Percentiles rank a stretch among this genome's conserved stretches.
Evolutionary conservation across 192 early-diverging fungal species (phyloP).

Genomic region (Umbelopsis sp.): DNA sequence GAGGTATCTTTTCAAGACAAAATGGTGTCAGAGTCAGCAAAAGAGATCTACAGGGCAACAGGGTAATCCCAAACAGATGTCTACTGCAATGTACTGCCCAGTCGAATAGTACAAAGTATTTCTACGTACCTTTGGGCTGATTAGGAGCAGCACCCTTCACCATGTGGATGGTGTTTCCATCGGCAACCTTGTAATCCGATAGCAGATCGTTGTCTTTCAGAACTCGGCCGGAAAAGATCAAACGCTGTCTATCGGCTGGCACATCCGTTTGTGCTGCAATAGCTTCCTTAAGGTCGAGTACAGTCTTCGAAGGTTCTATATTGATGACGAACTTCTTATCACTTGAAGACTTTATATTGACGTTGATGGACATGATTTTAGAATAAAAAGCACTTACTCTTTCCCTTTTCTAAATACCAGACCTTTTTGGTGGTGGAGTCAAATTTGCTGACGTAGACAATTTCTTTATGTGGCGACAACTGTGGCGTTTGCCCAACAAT

Average conservation of each 20-base stretch:
- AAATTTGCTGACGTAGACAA: slow-evolving; percentile 10
- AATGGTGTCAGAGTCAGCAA: not conserved
- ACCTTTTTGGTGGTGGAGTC: not conserved
- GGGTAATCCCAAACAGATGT: not conserved
- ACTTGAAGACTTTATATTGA: slow-evolving; percentile 76
- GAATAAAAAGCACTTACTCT: not conserved
- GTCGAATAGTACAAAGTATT: not conserved
- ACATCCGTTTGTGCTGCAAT: slow-evolving; percentile 68
- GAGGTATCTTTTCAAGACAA: slow-evolving; percentile 33
- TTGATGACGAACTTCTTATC: slow-evolving; percentile 72
- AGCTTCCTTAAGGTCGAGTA: slow-evolving; percentile 74
- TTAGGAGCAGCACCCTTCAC: slow-evolving; percentile 66
- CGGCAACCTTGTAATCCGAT: slow-evolving; percentile 76
- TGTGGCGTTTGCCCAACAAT: not conserved
- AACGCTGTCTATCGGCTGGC: slow-evolving; percentile 71
- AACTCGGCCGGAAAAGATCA: slow-evolving; percentile 93
- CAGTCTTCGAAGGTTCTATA: slow-evolving; percentile 60
- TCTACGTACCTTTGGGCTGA: slow-evolving; percentile 27
- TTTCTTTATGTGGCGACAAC: slow-evolving; percentile 9
- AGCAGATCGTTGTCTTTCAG: slow-evolving; percentile 90
- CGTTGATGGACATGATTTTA: slow-evolving; percentile 57
- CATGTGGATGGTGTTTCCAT: slow-evolving; percentile 92
- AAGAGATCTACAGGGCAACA: not conserved
- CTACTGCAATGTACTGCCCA: not conserved
- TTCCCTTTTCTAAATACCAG: no score